Evolutionary conservation across 208 protist genomes (phyloP), one percentile per base, ranked within the genome.

Genomic region (Acanthamoeba lenticulata): DNA sequence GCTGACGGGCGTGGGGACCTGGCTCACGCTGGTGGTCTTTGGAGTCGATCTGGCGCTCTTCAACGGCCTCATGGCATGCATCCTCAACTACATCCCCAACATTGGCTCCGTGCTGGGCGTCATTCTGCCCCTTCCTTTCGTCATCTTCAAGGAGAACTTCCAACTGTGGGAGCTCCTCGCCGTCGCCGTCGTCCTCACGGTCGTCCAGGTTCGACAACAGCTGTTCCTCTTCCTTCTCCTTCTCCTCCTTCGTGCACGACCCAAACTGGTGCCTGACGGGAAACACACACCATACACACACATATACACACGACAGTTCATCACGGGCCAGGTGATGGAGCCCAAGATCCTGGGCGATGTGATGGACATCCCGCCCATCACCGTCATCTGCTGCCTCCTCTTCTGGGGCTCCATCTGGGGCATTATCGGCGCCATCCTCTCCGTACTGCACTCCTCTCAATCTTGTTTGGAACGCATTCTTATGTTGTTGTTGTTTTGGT

Each of bases 1-100:
- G 3, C 9, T 21, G 2, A 92, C 86, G 1, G 47, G 55, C 34
- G 44, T 74, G 24, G 36, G 49, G 32, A 57, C 86, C 21, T 92
- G 15, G n/a, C 5, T 89, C 32, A 27, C 57, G 6, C 36, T 89
- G 32, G 3, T 89, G 21, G 21, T 89, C 79, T 89, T 89, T 21
- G 32, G 79, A 15, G 79, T 89, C 27, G 45, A 89, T 42, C 49
- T 89, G 7, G 15, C 13, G 0, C 32, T 89, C 29, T 89, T 89
- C 49, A 1, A 19, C 17, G 86, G 86, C 15, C 42, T 72, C n/a
- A 65, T 72, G 86, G 44, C 49, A 15, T 92, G 29, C 38, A 42
- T 74, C 36, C 86, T 72, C 29, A 92, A 72, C 44, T 92, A 92
- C 86, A 65, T 92, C 21, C 86, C 79, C 44, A 89, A 89, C 44